Percentiles rank a stretch among this genome's conserved stretches.
These are phyloP conservation scores for Fusarium pilosicola DNA, from an alignment of 2,329 filamentous ascomycete genomes.

Conservation along the genomic window DNA sequence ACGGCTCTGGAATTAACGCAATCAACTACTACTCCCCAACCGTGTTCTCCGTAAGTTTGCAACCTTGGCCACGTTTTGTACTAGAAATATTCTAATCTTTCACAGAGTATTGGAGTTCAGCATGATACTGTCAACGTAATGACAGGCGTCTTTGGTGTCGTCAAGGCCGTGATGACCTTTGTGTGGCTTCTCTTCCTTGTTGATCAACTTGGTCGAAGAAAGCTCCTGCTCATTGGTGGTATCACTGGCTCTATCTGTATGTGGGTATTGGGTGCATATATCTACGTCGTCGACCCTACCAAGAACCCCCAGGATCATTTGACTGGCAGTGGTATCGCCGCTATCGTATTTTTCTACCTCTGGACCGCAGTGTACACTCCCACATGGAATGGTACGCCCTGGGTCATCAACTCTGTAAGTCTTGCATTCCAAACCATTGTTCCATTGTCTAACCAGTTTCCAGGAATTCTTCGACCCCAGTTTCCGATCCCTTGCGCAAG, in stretches of 20 bases:
- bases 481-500: slow-evolving; percentile 61
- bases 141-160: slow-evolving; percentile 74
- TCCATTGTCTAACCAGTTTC: neutral
- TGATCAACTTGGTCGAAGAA: slow-evolving; percentile 59
- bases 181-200: slow-evolving; percentile 73
- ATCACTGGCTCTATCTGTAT: slow-evolving; percentile 67
- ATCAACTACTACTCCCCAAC: slow-evolving; percentile 42
- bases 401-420: slow-evolving; percentile 55
- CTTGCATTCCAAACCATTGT: accelerated
- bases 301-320: slow-evolving; percentile 46
- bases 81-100: neutral
- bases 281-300: slow-evolving; percentile 54
- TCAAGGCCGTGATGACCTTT: slow-evolving; percentile 72
- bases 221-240: slow-evolving; percentile 69
- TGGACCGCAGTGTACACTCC: slow-evolving; percentile 66
- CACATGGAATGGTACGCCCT: slow-evolving; percentile 69
- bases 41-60: slow-evolving; percentile 24
- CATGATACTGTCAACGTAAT: slow-evolving; percentile 55
- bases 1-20: slow-evolving; percentile 62
- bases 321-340: slow-evolving; percentile 62
- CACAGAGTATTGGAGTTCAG: slow-evolving; percentile 15
- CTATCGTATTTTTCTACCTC: slow-evolving; percentile 74
- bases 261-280: slow-evolving; percentile 69
- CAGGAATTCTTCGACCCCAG: slow-evolving; percentile 62
- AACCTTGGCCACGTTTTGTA: accelerated